These are phyloP conservation scores for Claviceps citrina DNA, from an alignment of 2,329 filamentous ascomycete species.

Conservation along the genomic window DNA sequence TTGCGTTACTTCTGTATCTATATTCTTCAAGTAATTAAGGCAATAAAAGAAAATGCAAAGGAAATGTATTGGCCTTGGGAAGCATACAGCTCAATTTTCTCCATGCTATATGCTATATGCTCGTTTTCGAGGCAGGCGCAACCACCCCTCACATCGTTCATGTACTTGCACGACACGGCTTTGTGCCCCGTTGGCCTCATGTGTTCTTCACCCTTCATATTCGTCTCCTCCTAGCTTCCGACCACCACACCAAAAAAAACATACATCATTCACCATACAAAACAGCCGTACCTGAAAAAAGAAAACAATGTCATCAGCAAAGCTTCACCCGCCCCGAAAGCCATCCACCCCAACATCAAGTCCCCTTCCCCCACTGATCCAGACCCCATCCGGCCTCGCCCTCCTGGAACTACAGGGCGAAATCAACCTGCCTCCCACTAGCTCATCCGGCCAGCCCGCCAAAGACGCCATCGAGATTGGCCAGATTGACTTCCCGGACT, in stretches of 20 bases:
- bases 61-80: no score
- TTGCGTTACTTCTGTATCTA: no score
- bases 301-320: conserved; percentile 20
- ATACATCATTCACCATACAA: no score
- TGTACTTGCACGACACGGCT: no score
- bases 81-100: no score
- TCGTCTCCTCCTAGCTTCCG: not conserved
- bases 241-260: no score
- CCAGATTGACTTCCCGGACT: conserved; percentile 63
- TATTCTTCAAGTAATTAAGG: no score
- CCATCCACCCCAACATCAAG: conserved; percentile 16
- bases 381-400: conserved; percentile 78
- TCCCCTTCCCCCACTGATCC: conserved; percentile 66
- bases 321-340: conserved; percentile 26
- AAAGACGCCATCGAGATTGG: conserved; percentile 36
- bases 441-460: conserved; percentile 16
- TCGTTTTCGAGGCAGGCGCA: not conserved
- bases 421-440: conserved; percentile 60
- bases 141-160: no score
- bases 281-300: no score
- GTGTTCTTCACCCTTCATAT: not conserved
- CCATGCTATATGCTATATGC: no score
- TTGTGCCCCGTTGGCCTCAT: not conserved
- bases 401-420: conserved; percentile 85
- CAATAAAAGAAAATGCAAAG: no score